These are phyloP conservation scores for Fusarium secorum DNA, from an alignment of 2,329 filamentous ascomycete genomes.

Conservation along the genomic window DNA sequence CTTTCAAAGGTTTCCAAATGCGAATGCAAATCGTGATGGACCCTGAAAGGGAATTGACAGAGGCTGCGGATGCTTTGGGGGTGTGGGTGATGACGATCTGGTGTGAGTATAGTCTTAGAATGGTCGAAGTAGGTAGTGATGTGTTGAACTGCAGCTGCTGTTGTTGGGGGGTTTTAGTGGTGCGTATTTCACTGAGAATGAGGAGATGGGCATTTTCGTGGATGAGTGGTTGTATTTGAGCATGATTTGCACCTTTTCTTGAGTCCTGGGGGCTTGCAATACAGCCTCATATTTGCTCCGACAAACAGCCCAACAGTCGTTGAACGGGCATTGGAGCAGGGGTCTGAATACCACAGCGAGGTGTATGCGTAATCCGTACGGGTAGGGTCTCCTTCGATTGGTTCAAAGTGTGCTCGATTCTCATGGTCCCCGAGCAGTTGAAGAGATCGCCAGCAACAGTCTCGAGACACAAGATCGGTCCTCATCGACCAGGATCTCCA, in stretches of 20 bases:
- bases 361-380: slow-evolving; percentile 10
- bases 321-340: neutral
- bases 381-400: slow-evolving; percentile 6
- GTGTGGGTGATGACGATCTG: neutral
- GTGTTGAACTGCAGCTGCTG: neutral
- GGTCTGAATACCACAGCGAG: neutral
- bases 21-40: slow-evolving; percentile 27
- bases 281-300: slow-evolving; percentile 1
- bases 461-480: slow-evolving; percentile 35
- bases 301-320: neutral
- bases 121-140: neutral
- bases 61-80: neutral
- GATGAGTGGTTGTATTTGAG: neutral
- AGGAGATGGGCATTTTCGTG: neutral
- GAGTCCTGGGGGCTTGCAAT: neutral
- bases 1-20: slow-evolving; percentile 12
- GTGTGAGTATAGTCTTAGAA: slow-evolving; percentile 19
- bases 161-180: neutral
- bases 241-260: neutral
- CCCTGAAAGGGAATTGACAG: slow-evolving; percentile 21
- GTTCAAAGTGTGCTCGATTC: slow-evolving; percentile 17
- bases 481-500: slow-evolving; percentile 20
- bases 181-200: neutral
- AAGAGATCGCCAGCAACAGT: slow-evolving; percentile 34
- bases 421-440: slow-evolving; percentile 19